Evolutionary conservation across 164 flowering plant genomes (phyloP), one percentile per base, ranked within the genome.

Genomic region (Cinnamomum micranthum): DNA sequence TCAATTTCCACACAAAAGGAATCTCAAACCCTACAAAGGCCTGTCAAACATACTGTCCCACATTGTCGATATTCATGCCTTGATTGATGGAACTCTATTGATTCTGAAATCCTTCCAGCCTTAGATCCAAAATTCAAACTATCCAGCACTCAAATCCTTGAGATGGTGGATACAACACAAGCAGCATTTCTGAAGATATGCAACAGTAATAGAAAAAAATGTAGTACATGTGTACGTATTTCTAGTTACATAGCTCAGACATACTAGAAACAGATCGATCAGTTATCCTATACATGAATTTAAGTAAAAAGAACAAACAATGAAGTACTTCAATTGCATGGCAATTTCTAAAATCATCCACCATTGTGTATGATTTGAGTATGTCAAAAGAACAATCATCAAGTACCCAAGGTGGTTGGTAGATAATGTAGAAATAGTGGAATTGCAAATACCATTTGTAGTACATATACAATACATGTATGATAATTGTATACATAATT

Each of bases 1-100:
- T 75, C 55, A 69, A 64, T 64, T 64, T 22, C 19, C 22, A 22
- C 67, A 64, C 31, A 64, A 55, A 55, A 28, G 20, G n/a, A 69
- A 20, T 17, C 11, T 41, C 55, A 47, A 41, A 41, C 55, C 52
- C 22, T 47, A 69, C 52, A 69, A 69, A 69, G n/a, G 55, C 71
- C 20, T 47, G 41, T 28, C 41, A 20, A 51, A 69, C 55, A 69
- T 27, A 28, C 47, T 20, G 47, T 27, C 69, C 7, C 13, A 14
- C 69, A 66, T 31, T 31, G 69, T 31, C 47, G 6, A 66, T 66
- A 31, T 55, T 15, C 60, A 19, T 55, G 50, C 28, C 69, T 66
- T 20, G 28, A 35, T 47, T 15, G 25, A 6, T 41, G 52, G 71
- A 13, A 35, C 7, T 41, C 10, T 19, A 69, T 41, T 47, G 71